phyloP scores from a whole-genome alignment of 768 basidiomycete species.

The Macrolepiota dolichaula region DNA sequence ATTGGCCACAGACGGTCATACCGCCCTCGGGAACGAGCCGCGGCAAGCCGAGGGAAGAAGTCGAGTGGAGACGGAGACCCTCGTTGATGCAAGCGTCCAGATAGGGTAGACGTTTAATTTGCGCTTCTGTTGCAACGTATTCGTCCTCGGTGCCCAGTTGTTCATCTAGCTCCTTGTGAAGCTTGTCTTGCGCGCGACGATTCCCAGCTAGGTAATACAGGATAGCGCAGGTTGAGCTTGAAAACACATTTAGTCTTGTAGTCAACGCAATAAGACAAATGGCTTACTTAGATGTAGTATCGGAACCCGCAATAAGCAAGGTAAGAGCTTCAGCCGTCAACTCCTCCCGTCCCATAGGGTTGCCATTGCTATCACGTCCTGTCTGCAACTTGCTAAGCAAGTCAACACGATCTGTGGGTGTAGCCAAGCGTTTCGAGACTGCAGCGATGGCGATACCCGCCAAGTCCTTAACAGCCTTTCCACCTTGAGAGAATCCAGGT shows the following conservation, averaged over 20 bases:
- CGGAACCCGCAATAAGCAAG: constrained; percentile 83
- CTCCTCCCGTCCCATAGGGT: constrained; percentile 77
- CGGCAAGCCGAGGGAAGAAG: constrained; percentile 80
- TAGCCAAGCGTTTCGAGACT: constrained; percentile 70
- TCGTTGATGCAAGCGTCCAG: constrained; percentile 89
- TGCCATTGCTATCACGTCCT: constrained; percentile 76
- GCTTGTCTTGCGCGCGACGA: constrained; percentile 59
- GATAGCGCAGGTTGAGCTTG: constrained; percentile 86
- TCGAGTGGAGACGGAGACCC: constrained; percentile 79
- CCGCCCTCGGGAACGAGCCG: constrained; percentile 76
- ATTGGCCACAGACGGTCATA: constrained; percentile 50
- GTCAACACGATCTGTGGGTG: constrained; percentile 73
- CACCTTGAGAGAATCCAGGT: constrained; percentile 76
- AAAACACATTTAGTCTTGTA: not conserved
- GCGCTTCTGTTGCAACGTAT: constrained; percentile 55
- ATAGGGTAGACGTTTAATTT: constrained; percentile 73
- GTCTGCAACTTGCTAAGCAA: constrained; percentile 77
- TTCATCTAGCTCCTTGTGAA: constrained; percentile 75
- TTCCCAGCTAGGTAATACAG: constrained; percentile 77
- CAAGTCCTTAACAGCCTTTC: constrained; percentile 62
- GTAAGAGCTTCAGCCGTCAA: constrained; percentile 88
- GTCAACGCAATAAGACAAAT: not conserved
- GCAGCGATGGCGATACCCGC: constrained; percentile 80
- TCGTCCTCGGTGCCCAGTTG: constrained; percentile 57
- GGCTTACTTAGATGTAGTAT: constrained; percentile 88